A percentile compares a stretch with the other conserved stretches of the same genome.
These are phyloP conservation scores for Gyromitra esculenta DNA, from an alignment of 2,329 filamentous ascomycete species.

Conservation along the genomic window DNA sequence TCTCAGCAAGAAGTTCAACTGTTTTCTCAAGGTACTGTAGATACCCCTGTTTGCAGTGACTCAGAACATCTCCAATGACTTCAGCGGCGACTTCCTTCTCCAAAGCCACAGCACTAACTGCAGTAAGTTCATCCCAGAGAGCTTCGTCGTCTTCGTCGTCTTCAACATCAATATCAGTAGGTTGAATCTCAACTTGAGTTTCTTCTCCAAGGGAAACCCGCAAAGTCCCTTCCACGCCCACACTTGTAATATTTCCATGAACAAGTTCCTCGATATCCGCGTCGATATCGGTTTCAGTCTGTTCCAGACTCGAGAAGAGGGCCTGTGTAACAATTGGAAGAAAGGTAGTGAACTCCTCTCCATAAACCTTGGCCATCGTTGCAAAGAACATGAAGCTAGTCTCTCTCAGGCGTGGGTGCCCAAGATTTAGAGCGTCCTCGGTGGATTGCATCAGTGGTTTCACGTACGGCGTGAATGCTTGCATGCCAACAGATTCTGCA, in stretches of 20 bases:
- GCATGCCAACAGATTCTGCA: conserved; percentile 83
- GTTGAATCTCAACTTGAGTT: conserved; percentile 78
- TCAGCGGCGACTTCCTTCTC: conserved; percentile 98
- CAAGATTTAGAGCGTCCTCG: conserved; percentile 87
- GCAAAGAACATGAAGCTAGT: conserved; percentile 98
- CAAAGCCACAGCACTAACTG: conserved; percentile 86
- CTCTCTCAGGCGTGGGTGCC: conserved; percentile 89
- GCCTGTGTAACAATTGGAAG: conserved; percentile 80
- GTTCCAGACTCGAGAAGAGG: conserved; percentile 83
- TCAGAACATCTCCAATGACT: conserved; percentile 90
- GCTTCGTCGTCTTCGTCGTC: conserved; percentile 80
- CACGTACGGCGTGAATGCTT: conserved; percentile 90
- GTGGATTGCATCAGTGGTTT: conserved; percentile 89
- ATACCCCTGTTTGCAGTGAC: conserved; percentile 81
- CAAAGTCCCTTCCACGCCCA: conserved; percentile 49
- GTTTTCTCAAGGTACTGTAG: conserved; percentile 89
- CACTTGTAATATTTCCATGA: conserved; percentile 71
- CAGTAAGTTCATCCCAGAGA: conserved; percentile 83
- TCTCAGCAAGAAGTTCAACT: conserved; percentile 79
- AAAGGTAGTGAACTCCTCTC: conserved; percentile 81
- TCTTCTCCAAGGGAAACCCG: conserved; percentile 71
- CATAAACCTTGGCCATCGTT: conserved; percentile 91
- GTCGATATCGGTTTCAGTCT: conserved; percentile 85
- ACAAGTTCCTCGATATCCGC: conserved; percentile 77
- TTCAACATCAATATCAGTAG: conserved; percentile 67